Percentiles rank a stretch among this genome's conserved stretches.
Evolutionary conservation across 2,329 filamentous ascomycete genomes (phyloP).

Genomic region (Calonectria pteridis): DNA sequence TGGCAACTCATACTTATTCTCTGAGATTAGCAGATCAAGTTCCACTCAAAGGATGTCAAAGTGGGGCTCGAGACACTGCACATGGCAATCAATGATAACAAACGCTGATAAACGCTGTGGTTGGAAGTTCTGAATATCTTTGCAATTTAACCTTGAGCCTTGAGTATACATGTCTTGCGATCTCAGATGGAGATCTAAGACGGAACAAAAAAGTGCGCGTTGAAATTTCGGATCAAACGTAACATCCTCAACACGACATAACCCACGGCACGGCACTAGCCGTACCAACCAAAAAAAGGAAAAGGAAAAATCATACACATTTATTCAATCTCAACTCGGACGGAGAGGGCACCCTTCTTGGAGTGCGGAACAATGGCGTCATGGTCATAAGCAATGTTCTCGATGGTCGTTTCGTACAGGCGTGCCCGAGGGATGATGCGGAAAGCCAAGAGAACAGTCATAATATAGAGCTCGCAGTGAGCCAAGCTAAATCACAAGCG

Average conservation of each 20-base stretch:
- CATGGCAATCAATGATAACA: background rate
- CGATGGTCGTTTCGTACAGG: constrained; percentile 31
- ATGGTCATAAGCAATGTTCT: constrained; percentile 37
- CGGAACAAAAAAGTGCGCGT: background rate
- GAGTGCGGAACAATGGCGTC: constrained; percentile 38
- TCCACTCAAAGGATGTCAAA: background rate
- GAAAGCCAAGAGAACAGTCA: constrained; percentile 30
- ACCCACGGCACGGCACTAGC: background rate
- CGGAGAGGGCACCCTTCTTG: constrained; percentile 34
- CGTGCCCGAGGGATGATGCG: constrained; percentile 31
- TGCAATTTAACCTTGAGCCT: background rate
- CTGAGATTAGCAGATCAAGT: background rate
- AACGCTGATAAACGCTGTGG: background rate
- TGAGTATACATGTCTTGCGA: background rate
- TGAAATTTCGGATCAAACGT: background rate
- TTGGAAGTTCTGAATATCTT: background rate
- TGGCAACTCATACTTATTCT: background rate
- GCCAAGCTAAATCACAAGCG: constrained; percentile 20
- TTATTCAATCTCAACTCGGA: constrained; percentile 26
- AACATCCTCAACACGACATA: background rate
- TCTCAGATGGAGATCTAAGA: background rate
- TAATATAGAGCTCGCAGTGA: constrained; percentile 38
- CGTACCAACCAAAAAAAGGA: background rate
- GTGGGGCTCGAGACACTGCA: too few species aligned
- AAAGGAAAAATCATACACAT: background rate